Percentiles rank a stretch among this genome's conserved stretches.
Conservation (phyloP, 306 rosid genomes). For the Cucumis sativus region Cucumber_9930_V3 NC_026660.2:18700001-18700500, state of each 20-base stretch:
- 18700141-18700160: too few species aligned
- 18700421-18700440: neutral
- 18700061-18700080: too few species aligned
- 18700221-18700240: neutral
- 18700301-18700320: neutral
- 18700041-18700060: too few species aligned
- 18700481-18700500: neutral
- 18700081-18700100: too few species aligned
- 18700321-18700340: constrained; percentile 29
- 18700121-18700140: too few species aligned
- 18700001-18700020: too few species aligned
- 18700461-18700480: neutral
- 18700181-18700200: neutral
- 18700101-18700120: too few species aligned
- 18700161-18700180: too few species aligned
- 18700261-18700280: neutral
- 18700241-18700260: neutral
- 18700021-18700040: too few species aligned
- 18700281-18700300: neutral
- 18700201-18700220: neutral
- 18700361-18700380: neutral
- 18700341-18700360: constrained; percentile 2
- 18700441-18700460: neutral
- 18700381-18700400: neutral
- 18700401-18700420: neutral